Percentiles rank a stretch among this genome's conserved stretches.
Conservation (phyloP, 2,329 filamentous ascomycete species). For the Pestalotiopsis fici region DNA sequence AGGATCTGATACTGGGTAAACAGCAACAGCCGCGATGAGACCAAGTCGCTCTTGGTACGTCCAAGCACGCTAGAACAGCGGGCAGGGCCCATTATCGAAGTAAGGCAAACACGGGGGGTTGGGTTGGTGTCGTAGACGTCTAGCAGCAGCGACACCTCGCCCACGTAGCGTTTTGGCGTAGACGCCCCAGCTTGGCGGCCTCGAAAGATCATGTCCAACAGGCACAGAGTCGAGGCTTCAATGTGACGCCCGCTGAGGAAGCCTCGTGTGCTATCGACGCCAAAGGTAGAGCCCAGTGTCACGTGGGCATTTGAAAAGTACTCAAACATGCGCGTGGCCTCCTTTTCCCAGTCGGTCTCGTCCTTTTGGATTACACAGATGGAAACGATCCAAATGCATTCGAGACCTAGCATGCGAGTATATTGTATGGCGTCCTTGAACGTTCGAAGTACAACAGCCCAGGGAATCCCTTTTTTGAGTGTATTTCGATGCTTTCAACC, state of each 20-base stretch:
- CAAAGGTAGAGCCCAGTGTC: neutral
- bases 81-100: neutral
- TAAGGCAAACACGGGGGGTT: neutral
- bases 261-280: neutral
- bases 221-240: neutral
- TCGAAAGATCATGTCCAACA: neutral
- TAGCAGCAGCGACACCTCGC: neutral
- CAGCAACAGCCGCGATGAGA: neutral
- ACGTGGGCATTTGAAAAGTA: neutral
- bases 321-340: neutral
- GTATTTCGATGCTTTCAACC: neutral
- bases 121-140: neutral
- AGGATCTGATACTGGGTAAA: neutral
- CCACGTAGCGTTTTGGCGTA: neutral
- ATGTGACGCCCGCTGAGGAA: neutral
- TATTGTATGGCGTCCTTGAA: slow-evolving; percentile 8
- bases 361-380: slow-evolving; percentile 14
- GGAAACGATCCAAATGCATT: slow-evolving; percentile 16
- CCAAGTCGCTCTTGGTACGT: neutral
- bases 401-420: neutral
- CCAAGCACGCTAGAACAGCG: neutral
- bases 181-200: neutral
- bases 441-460: neutral
- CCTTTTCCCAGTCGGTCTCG: slow-evolving; percentile 9
- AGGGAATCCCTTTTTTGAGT: neutral